These are phyloP conservation scores for Liriodendron chinense DNA, from an alignment of 164 flowering plant species.

Conservation along the genomic window DNA sequence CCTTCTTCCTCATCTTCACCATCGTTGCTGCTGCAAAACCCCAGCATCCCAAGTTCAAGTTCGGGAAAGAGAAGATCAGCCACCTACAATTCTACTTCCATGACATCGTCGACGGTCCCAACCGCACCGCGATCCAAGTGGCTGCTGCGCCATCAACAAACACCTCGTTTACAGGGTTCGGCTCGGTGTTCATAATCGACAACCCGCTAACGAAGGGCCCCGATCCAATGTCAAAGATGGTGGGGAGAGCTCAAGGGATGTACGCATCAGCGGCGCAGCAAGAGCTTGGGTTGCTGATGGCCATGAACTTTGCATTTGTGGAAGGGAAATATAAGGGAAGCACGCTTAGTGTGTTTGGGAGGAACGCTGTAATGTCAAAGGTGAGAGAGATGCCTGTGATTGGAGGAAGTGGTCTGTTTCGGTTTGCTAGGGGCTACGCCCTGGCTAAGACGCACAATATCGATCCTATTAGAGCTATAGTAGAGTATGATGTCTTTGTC, in stretches of 20 bases:
- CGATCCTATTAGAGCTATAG: slow-evolving; percentile 27
- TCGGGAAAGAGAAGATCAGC: slow-evolving; percentile 22
- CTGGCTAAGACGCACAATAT: slow-evolving; percentile 12
- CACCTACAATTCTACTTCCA: slow-evolving; percentile 44
- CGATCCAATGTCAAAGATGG: slow-evolving; percentile 25
- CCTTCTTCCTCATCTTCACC: background rate
- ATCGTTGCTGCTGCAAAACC: background rate
- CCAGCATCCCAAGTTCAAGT: background rate
- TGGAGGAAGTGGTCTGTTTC: slow-evolving; percentile 45
- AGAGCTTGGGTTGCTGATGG: slow-evolving; percentile 32
- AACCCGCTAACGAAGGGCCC: slow-evolving; percentile 11
- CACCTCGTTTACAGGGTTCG: slow-evolving; percentile 16
- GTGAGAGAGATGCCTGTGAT: slow-evolving; percentile 43
- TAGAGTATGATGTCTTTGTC: slow-evolving; percentile 41
- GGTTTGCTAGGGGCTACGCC: slow-evolving; percentile 36
- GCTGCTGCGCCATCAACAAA: slow-evolving; percentile 18
- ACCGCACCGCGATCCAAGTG: slow-evolving; percentile 24
- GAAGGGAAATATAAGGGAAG: slow-evolving; percentile 49
- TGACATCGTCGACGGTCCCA: slow-evolving; percentile 26
- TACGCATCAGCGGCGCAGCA: slow-evolving; percentile 27
- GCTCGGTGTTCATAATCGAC: slow-evolving; percentile 11
- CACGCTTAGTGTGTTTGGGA: slow-evolving; percentile 36
- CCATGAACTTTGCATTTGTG: slow-evolving; percentile 32
- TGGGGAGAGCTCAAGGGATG: slow-evolving; percentile 53
- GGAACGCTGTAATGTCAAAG: slow-evolving; percentile 25